phyloP scores from a whole-genome alignment of 257 asterid genomes.

The Solanum microdontum region DNA sequence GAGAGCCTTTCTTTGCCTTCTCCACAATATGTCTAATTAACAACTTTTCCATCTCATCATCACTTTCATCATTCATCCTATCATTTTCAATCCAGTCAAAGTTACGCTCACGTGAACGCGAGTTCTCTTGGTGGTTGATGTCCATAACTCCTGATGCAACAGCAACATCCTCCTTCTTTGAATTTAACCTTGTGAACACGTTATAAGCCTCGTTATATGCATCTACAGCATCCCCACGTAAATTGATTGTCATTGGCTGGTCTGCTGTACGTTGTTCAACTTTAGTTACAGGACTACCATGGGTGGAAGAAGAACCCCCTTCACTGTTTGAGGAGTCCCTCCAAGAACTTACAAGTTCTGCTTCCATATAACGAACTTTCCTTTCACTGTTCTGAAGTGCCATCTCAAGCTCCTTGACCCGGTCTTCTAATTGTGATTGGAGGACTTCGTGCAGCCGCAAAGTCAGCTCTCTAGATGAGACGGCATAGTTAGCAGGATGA shows the following conservation, averaged over 20 bases:
- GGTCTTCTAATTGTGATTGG: slow-evolving; percentile 67
- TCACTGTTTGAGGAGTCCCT: slow-evolving; percentile 20
- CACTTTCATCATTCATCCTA: slow-evolving; percentile 14
- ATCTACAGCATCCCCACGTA: slow-evolving; percentile 54
- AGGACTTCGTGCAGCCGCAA: slow-evolving; percentile 71
- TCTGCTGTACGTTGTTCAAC: slow-evolving; percentile 14
- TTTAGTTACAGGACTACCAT: slow-evolving; percentile 25
- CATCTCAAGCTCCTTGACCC: slow-evolving; percentile 64
- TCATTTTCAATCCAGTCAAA: slow-evolving; percentile 8
- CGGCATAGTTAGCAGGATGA: slow-evolving; percentile 38
- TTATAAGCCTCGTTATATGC: slow-evolving; percentile 50
- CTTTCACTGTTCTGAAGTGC: slow-evolving; percentile 56
- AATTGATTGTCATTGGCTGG: slow-evolving; percentile 45
- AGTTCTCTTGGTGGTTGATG: slow-evolving; percentile 7
- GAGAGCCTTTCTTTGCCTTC: slow-evolving; percentile 81
- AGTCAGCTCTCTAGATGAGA: slow-evolving; percentile 76
- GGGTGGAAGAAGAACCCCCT: slow-evolving; percentile 22
- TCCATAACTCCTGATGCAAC: not conserved
- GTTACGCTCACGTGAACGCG: slow-evolving; percentile 1
- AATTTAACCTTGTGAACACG: slow-evolving; percentile 29
- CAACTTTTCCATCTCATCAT: slow-evolving; percentile 73
- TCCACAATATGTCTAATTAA: slow-evolving; percentile 73
- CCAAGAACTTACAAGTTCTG: slow-evolving; percentile 12
- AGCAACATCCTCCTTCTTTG: slow-evolving; percentile 44
- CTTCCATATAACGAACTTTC: slow-evolving; percentile 29